These are phyloP conservation scores for Wallacemonas sp. DNA, from an alignment of 208 protist genomes.

Conservation along the genomic window DNA sequence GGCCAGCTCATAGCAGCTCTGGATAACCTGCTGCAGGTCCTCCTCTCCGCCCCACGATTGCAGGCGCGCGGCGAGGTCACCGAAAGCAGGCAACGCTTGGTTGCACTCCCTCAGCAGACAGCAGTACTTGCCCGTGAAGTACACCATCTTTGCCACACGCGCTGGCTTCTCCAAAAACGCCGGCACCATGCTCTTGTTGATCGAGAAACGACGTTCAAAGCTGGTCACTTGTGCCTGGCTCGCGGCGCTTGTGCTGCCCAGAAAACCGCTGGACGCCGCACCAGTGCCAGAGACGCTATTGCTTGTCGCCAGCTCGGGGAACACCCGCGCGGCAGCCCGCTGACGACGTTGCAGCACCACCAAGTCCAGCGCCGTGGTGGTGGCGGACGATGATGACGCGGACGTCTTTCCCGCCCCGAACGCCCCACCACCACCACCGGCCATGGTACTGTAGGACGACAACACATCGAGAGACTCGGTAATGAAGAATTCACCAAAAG, in stretches of 20 bases:
- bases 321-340: constrained; percentile 6
- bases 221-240: constrained; percentile 29
- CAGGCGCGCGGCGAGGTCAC: constrained; percentile 32
- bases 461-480: constrained; percentile 37
- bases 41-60: constrained; percentile 72
- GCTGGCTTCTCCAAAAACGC: constrained; percentile 57
- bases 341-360: constrained; percentile 1
- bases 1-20: constrained; percentile 78
- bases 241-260: constrained; percentile 17
- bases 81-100: constrained; percentile 56
- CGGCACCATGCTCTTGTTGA: constrained; percentile 84
- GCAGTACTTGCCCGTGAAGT: constrained; percentile 87
- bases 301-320: constrained; percentile 7
- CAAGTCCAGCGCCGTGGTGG: not conserved
- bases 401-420: not conserved
- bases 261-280: constrained; percentile 26
- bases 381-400: constrained; percentile 13
- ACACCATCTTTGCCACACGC: constrained; percentile 81
- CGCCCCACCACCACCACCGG: not conserved
- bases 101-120: constrained; percentile 85
- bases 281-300: constrained; percentile 1
- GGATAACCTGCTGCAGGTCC: constrained; percentile 62
- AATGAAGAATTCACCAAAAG: constrained; percentile 88
- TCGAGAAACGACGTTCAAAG: constrained; percentile 83
- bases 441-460: not conserved